A percentile compares a stretch with the other conserved stretches of the same genome.
phyloP scores from a whole-genome alignment of 805 yeast genomes.

The Cyberlindnera veronae region DNA sequence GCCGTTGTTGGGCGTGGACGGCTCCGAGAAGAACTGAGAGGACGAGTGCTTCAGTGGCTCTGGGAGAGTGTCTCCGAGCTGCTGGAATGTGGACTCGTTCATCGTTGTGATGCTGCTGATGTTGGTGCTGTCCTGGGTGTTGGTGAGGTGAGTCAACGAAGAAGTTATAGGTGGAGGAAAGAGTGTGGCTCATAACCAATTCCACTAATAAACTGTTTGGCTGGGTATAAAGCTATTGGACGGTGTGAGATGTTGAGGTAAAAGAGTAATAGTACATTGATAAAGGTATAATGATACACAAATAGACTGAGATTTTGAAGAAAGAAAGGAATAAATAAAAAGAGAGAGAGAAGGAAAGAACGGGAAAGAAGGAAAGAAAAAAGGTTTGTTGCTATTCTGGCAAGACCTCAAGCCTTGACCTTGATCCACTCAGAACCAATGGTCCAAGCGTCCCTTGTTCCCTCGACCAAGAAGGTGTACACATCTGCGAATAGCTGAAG shows the following conservation, averaged over 20 bases:
- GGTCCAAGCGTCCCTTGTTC: conserved; percentile 4
- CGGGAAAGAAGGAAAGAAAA: no score
- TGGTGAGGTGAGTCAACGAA: neutral
- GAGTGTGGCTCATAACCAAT: no score
- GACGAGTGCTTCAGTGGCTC: conserved; percentile 27
- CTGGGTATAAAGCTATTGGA: no score
- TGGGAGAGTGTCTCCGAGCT: conserved; percentile 26
- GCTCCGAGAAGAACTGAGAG: conserved; percentile 21
- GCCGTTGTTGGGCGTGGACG: conserved; percentile 7
- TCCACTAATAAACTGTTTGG: no score
- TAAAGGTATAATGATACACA: no score
- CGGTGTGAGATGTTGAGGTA: no score
- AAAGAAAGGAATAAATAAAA: neutral
- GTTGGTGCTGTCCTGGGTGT: neutral
- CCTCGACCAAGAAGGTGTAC: conserved; percentile 4
- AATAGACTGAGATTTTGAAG: no score
- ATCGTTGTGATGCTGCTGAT: neutral
- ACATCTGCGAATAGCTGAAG: neutral
- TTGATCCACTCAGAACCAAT: conserved; percentile 3
- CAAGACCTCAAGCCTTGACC: neutral
- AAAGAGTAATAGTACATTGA: neutral
- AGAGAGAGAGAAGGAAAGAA: neutral
- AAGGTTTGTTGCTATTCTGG: neutral
- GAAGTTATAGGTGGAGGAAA: no score
- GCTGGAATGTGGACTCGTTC: conserved; percentile 20